A percentile compares a stretch with the other conserved stretches of the same genome.
Evolutionary conservation across 1,139 yeast genomes (phyloP).

Genomic region (Hansenula sp.): DNA sequence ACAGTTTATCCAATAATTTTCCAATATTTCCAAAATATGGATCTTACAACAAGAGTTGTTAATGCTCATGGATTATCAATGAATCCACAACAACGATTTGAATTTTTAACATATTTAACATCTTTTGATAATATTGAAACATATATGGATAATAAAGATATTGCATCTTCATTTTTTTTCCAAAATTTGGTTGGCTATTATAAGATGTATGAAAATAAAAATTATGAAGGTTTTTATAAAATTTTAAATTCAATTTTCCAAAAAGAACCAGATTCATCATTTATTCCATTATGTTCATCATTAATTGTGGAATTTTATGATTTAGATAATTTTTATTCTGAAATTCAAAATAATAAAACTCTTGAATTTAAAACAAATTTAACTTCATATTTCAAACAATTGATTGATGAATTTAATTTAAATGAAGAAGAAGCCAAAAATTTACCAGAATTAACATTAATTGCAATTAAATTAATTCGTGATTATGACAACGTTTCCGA

Average conservation of each 20-base stretch:
- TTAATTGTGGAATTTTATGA: constrained; percentile 48
- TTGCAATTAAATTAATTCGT: constrained; percentile 8
- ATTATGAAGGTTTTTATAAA: constrained; percentile 22
- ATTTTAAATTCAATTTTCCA: constrained; percentile 20
- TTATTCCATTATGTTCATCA: constrained; percentile 30
- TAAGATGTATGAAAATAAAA: constrained; percentile 15
- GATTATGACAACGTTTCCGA: neutral
- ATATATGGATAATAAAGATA: constrained; percentile 8
- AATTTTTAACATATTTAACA: constrained; percentile 21
- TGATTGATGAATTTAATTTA: no score
- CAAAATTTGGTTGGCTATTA: constrained; percentile 19
- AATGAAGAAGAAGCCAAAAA: constrained; percentile 3
- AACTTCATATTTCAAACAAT: constrained; percentile 18
- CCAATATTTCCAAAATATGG: constrained; percentile 26
- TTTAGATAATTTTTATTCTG: constrained; percentile 43
- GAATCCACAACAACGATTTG: constrained; percentile 19
- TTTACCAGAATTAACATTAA: constrained; percentile 19
- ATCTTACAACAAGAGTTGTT: constrained; percentile 27
- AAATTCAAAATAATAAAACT: constrained; percentile 33
- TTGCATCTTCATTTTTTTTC: constrained; percentile 26
- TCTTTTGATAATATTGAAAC: constrained; percentile 9
- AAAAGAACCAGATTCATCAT: constrained; percentile 3
- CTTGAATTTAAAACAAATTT: constrained; percentile 25
- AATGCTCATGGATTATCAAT: constrained; percentile 26
- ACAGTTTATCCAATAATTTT: constrained; percentile 29